phyloP scores from a whole-genome alignment of 2,329 filamentous ascomycete species.

The Trichoderma gracile region DNA sequence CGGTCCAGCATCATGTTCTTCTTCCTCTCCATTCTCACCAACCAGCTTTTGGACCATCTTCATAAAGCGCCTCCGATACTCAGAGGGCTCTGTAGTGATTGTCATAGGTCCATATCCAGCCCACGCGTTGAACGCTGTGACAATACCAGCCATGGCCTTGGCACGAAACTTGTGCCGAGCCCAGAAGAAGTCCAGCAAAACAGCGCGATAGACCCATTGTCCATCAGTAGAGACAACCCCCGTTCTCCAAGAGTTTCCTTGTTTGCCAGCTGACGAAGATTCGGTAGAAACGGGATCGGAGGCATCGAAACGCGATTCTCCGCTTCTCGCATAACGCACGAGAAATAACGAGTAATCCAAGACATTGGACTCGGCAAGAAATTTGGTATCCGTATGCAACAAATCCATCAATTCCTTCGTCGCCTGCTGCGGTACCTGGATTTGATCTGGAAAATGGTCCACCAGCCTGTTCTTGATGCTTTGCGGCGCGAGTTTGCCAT shows the following conservation, averaged over 20 bases:
- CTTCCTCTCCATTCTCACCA: slow-evolving; percentile 36
- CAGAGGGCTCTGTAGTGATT: slow-evolving; percentile 67
- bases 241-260: slow-evolving; percentile 54
- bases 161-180: slow-evolving; percentile 69
- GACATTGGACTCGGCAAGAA: slow-evolving; percentile 63
- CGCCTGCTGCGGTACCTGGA: slow-evolving; percentile 56
- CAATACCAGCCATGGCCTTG: slow-evolving; percentile 63
- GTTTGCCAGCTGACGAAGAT: background rate
- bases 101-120: slow-evolving; percentile 70
- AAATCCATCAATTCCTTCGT: slow-evolving; percentile 57
- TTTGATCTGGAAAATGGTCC: slow-evolving; percentile 63
- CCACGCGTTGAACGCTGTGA: slow-evolving; percentile 64
- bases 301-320: slow-evolving; percentile 39
- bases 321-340: slow-evolving; percentile 38
- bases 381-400: slow-evolving; percentile 61
- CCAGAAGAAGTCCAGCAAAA: slow-evolving; percentile 77
- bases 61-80: slow-evolving; percentile 61
- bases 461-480: slow-evolving; percentile 65
- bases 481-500: slow-evolving; percentile 62
- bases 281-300: background rate
- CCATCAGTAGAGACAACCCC: slow-evolving; percentile 63
- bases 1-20: background rate
- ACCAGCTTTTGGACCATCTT: slow-evolving; percentile 49
- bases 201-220: slow-evolving; percentile 66
- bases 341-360: slow-evolving; percentile 78